Evolutionary conservation across 768 basidiomycete species (phyloP).

Genomic region (Cystobasidium onofrii): DNA sequence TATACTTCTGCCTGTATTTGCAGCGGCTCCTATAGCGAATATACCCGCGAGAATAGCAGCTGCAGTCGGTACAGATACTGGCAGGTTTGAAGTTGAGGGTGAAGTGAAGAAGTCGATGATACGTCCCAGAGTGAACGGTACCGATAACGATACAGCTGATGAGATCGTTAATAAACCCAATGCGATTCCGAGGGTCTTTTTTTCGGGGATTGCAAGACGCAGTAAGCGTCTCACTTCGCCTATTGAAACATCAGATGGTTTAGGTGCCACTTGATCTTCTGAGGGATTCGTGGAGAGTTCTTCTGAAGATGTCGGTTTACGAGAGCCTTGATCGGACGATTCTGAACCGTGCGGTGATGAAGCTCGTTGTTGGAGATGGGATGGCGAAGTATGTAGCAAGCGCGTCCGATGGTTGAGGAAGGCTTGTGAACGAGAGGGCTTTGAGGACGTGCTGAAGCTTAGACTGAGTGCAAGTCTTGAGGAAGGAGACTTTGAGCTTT

Average conservation of each 20-base stretch:
- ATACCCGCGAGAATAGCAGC: slow-evolving; percentile 62
- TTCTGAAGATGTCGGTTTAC: not conserved
- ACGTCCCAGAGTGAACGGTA: slow-evolving; percentile 86
- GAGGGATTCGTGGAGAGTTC: not conserved
- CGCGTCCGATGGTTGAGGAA: not conserved
- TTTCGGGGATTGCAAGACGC: slow-evolving; percentile 72
- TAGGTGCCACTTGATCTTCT: not conserved
- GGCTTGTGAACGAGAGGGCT: not conserved
- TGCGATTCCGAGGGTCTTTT: slow-evolving; percentile 64
- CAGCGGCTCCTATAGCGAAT: slow-evolving; percentile 77
- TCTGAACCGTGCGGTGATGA: not conserved
- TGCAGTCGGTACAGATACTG: slow-evolving; percentile 69
- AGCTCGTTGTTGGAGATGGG: not conserved
- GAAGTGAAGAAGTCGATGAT: slow-evolving; percentile 77
- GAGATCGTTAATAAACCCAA: slow-evolving; percentile 71
- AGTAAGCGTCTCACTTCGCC: slow-evolving; percentile 47
- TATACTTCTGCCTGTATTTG: slow-evolving; percentile 73
- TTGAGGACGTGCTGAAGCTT: not conserved
- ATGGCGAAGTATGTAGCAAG: not conserved
- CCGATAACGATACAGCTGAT: slow-evolving; percentile 78
- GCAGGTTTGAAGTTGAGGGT: slow-evolving; percentile 52
- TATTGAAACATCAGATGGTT: slow-evolving; percentile 1
- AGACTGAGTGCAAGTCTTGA: not conserved
- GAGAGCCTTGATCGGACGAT: not conserved
- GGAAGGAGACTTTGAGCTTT: not conserved